Base-by-base conservation (phyloP, 1,284 basidiomycete genomes). In the Meripilus lineatus region DNA sequence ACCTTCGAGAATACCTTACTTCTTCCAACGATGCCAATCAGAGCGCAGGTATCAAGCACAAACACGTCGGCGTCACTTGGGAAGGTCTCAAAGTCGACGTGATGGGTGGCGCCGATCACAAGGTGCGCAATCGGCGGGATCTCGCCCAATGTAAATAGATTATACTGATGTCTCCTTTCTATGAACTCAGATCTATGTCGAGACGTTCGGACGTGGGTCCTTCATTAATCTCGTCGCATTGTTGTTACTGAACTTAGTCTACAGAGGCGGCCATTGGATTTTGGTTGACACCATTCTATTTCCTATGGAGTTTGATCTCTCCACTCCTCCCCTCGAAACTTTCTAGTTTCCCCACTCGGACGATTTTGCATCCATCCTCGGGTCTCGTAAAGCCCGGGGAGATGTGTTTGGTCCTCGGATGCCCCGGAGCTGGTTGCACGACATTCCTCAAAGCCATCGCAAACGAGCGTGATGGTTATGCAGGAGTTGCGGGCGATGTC, bases 61-160 rank as follows among this genome's bases (percentile, higher is more conserved):
- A 94, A 69, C 79, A 83, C 50, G 85, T 92, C 28, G 89, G 89
- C 28, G 86, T 91, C 23, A 78, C 79, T 20, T 92, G 88, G 84
- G 75, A 88, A 41, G 71, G 83, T 51, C 64, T 90, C 1, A 72
- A 83, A 45, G 90, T 93, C 37, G 70, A 82, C 15, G 88, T 84
- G 22, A 61, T 74, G 1, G 89, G 87, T 21, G 83, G 82, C 33
- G 63, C 62, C 17, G 68, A 72, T 56, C 71, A 66, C 56, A 85
- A 85, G 68, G 83, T 75, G 41, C 32, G 65, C 4, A 8, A 26
- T 5, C 30, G 5, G 13, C 40, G 14, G 10, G 15, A 1, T 11
- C 32, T 25, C 11, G 24, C 30, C 22, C 15, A n/a, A 7, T 28
- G 42, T 22, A 36, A 10, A 34, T 30, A 8, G 35, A 28, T 38